phyloP scores from a whole-genome alignment of 495 filamentous ascomycete species.

The Podospora bellae-mahoneyi region DNA sequence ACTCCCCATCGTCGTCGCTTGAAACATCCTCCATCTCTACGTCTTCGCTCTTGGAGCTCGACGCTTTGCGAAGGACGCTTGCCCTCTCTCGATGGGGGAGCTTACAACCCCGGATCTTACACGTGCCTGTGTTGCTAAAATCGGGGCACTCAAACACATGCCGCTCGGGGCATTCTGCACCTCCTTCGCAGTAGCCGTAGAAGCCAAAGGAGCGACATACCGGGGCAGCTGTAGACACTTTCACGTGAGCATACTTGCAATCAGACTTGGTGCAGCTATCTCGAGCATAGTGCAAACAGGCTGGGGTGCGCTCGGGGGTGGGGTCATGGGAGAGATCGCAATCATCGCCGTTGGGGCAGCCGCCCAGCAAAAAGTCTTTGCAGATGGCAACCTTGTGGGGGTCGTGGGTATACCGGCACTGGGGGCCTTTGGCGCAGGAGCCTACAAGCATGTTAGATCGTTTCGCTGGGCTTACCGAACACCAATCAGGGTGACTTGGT shows the following conservation, averaged over 20 bases:
- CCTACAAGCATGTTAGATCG: constrained; percentile 54
- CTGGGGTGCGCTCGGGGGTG: constrained; percentile 77
- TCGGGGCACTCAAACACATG: constrained; percentile 91
- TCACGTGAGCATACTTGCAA: constrained; percentile 87
- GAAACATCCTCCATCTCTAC: constrained; percentile 72
- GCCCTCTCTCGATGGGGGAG: constrained; percentile 87
- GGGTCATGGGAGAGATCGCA: constrained; percentile 95
- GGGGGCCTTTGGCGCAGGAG: constrained; percentile 73
- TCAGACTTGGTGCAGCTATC: constrained; percentile 85
- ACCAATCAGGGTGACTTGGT: constrained; percentile 23
- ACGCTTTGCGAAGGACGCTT: constrained; percentile 52
- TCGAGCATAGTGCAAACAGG: constrained; percentile 85
- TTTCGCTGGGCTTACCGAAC: constrained; percentile 30
- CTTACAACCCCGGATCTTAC: constrained; percentile 77
- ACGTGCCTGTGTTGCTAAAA: constrained; percentile 84
- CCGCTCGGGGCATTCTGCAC: constrained; percentile 70
- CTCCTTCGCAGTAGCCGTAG: constrained; percentile 88
- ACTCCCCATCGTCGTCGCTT: constrained; percentile 72
- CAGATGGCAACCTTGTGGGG: constrained; percentile 86
- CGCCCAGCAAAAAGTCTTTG: constrained; percentile 76
- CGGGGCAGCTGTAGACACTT: constrained; percentile 72
- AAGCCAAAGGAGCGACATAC: constrained; percentile 83
- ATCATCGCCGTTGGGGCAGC: constrained; percentile 71
- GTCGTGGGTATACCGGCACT: constrained; percentile 82
- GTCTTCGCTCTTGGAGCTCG: constrained; percentile 28